phyloP scores from a whole-genome alignment of 2,329 filamentous ascomycete species.

The Aspergillus pseudonomiae region DNA sequence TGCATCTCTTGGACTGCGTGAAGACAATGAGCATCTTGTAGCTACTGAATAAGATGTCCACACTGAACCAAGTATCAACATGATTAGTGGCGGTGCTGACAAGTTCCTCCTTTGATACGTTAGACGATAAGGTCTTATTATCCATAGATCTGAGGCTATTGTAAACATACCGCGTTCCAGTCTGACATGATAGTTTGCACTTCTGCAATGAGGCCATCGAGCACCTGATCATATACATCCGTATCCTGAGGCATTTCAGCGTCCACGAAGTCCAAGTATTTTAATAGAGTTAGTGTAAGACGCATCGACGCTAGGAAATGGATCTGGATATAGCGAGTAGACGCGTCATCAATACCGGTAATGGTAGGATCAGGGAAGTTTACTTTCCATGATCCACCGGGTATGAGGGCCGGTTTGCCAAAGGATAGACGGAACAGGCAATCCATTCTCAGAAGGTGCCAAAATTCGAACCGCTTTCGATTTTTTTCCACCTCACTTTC shows the following conservation, averaged over 20 bases:
- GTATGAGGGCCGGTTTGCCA: conserved; percentile 20
- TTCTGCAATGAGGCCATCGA: conserved; percentile 16
- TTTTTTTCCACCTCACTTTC: conserved; percentile 16
- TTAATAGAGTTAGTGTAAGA: conserved; percentile 15
- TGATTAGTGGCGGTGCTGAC: conserved; percentile 14
- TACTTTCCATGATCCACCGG: conserved; percentile 20
- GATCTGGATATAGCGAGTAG: conserved; percentile 21
- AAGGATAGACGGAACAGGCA: conserved; percentile 23
- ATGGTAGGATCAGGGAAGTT: conserved; percentile 25
- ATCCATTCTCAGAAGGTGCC: conserved; percentile 23
- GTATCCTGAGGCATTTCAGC: neutral
- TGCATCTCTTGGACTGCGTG: conserved; percentile 19
- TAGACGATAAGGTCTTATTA: neutral
- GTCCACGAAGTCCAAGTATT: conserved; percentile 16
- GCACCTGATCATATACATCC: conserved; percentile 5
- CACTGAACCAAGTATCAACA: conserved; percentile 22
- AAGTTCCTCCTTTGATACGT: conserved; percentile 17
- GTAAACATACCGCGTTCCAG: conserved; percentile 17
- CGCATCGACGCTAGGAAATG: conserved; percentile 24
- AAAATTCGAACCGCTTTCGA: conserved; percentile 26
- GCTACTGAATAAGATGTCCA: conserved; percentile 22
- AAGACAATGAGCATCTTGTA: conserved; percentile 27
- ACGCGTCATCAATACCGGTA: conserved; percentile 17
- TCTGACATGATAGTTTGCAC: conserved; percentile 19
- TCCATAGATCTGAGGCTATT: neutral